These are phyloP conservation scores for Rhodamnia argentea DNA, from an alignment of 345 rosid genomes.

Conservation along the genomic window DNA sequence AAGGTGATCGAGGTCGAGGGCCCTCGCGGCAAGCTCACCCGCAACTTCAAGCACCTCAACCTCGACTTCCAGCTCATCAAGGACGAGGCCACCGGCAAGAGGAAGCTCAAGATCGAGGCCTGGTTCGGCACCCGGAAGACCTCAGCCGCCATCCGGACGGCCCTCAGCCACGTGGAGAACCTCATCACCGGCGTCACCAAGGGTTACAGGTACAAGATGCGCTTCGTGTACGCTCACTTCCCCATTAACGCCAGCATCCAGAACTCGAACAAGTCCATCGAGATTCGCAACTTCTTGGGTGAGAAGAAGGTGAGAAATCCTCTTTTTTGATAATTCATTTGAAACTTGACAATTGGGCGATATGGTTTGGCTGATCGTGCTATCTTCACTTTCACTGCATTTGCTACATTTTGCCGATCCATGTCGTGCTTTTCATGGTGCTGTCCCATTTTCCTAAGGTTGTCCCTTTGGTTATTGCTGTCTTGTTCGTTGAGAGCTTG, in stretches of 20 bases:
- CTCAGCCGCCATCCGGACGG: conserved; percentile 25
- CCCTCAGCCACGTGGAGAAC: conserved; percentile 58
- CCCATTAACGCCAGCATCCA: conserved; percentile 75
- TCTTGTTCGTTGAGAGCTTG: neutral
- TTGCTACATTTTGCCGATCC: neutral
- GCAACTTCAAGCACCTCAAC: conserved; percentile 43
- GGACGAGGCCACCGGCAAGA: conserved; percentile 12
- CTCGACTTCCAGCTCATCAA: conserved; percentile 35
- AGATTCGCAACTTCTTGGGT: conserved; percentile 33
- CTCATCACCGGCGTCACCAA: conserved; percentile 30
- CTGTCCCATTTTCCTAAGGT: too few species aligned
- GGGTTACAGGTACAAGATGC: conserved; percentile 80
- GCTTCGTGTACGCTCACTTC: conserved; percentile 81
- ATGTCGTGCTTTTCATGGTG: neutral
- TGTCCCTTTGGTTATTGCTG: neutral
- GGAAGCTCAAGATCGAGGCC: conserved; percentile 20
- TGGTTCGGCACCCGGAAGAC: conserved; percentile 22
- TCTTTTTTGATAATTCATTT: neutral
- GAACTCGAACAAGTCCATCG: conserved; percentile 33
- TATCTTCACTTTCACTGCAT: neutral
- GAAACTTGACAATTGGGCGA: neutral
- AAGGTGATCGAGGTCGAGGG: conserved; percentile 40
- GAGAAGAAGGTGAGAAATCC: conserved; percentile 9
- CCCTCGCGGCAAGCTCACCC: conserved; percentile 28
- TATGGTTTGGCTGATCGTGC: neutral